Evolutionary conservation across 1,139 yeast species (phyloP).

Genomic region (Suhomyces taliae): DNA sequence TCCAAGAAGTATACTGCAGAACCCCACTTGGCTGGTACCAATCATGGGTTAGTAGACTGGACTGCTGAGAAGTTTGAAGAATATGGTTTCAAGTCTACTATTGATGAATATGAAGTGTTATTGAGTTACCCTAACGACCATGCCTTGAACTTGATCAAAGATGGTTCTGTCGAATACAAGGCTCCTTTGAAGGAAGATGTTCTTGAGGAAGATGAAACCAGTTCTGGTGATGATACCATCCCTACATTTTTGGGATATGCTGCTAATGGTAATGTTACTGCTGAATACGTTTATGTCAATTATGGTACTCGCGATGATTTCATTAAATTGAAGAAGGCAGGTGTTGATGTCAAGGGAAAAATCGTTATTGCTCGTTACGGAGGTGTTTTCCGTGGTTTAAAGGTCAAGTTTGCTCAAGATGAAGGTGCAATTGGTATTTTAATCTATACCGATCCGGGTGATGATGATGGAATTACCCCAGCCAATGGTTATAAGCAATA

Average conservation of each 20-base stretch:
- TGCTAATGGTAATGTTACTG: constrained; percentile 51
- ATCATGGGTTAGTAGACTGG: constrained; percentile 37
- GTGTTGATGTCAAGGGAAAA: constrained; percentile 42
- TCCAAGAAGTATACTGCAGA: constrained; percentile 33
- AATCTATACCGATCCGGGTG: constrained; percentile 47
- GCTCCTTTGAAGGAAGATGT: constrained; percentile 75
- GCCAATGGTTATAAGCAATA: constrained; percentile 47
- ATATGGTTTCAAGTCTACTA: constrained; percentile 50
- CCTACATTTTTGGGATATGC: constrained; percentile 50
- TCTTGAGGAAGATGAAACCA: constrained; percentile 67
- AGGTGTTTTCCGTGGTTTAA: constrained; percentile 42
- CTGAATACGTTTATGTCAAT: constrained; percentile 43
- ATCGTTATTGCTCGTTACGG: constrained; percentile 47
- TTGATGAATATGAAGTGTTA: constrained; percentile 61
- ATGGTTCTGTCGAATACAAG: constrained; percentile 42
- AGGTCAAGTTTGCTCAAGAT: constrained; percentile 52
- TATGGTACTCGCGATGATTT: constrained; percentile 44
- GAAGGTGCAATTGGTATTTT: constrained; percentile 46
- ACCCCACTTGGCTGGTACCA: constrained; percentile 44
- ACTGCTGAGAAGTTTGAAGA: constrained; percentile 38
- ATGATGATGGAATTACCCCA: constrained; percentile 43
- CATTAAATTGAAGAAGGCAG: constrained; percentile 29
- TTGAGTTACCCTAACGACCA: constrained; percentile 53
- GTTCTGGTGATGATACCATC: constrained; percentile 45
- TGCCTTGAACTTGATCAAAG: constrained; percentile 38